Base-by-base conservation (phyloP, 768 basidiomycete genomes). In the Leccinum uliginosum region DNA sequence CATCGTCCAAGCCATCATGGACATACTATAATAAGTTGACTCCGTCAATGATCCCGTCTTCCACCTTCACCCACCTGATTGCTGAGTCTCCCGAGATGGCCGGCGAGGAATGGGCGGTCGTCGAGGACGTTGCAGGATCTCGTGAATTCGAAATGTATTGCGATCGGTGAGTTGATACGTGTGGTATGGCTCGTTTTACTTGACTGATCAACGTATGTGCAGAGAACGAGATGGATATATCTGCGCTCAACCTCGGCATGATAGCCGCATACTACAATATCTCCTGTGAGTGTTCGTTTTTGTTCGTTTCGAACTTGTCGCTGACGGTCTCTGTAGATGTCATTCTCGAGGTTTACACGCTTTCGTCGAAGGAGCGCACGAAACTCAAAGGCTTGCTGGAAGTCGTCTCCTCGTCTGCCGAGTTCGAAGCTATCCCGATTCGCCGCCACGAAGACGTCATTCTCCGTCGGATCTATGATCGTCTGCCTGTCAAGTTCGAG, bases 191-290 rank as follows among this genome's bases (percentile, higher is more conserved):
- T 6, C 49, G 38, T 11, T 54, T 43, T 53, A 49, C 59, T n/a
- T n/a, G n/a, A n/a, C n/a, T n/a, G n/a, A n/a, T n/a, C n/a, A n/a
- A 58, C 12, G 27, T n/a, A 51, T 45, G 38, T 58, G 38, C 50
- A 60, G 90, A 91, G 77, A 93, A 96, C 59, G 93, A 96, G 69
- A 93, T 95, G 88, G 93, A 96, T 60, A 82, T 91, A 1, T 83
- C 86, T 3, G 85, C 94, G 1, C 83, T 98, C 64, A 99, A 98
- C 73, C 77, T 98, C 38, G 96, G 97, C 56, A 97, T 98, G 94
- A 98, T 98, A 64, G 97, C 95, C 0, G 94, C 94, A 0, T 94
- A 94, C 75, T 96, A 93, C 71, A 92, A 93, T 66, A 93, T 94
- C 44, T 93, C 91, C 54, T 92, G 89, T 90, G n/a, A n/a, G 87